Evolutionary conservation across 2,329 filamentous ascomycete genomes (phyloP), one percentile per base, ranked within the genome.

Genomic region (Penicillium corylophilum): DNA sequence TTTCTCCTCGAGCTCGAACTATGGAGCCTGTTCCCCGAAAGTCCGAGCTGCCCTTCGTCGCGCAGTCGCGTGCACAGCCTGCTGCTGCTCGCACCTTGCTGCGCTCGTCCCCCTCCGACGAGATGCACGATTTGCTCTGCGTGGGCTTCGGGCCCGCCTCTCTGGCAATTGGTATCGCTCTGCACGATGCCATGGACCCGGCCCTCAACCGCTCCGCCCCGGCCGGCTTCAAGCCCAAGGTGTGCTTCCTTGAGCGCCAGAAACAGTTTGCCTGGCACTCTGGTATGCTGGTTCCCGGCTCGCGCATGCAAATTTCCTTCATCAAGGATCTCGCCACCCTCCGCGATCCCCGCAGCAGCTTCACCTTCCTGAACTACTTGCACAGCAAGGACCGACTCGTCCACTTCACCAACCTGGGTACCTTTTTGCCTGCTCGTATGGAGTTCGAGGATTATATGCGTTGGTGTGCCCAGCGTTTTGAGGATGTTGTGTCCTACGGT

Each of bases 271-370:
- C 88, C 52, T 97, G 93, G 93, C 93, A 97, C 72, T 86, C 90
- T 0, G 93, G 93, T 53, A 97, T 97, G 93, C 84, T 96, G 53
- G 82, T 97, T 3, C 90, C 91, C 0, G 92, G 91, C 5, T 89
- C 92, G 46, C 91, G 88, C 75, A 97, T 97, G 93, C 93, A 97
- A 70, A 97, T 97, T 63, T 95, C 90, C 9, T 97, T 96, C 77
- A 82, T 97, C 76, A 97, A 97, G 76, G 93, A 97, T 69, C 83
- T 97, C 71, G 93, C 93, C 3, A 94, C 90, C 3, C 79, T 96
- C 61, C 83, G 93, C 51, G 86, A 97, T 69, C 93, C 93, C 7
- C 84, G 88, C 57, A 95, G 89, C 60, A 82, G 91, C 64, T 97
- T 97, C 73, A 97, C 93, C 13, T 97, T 96, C 74, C 78, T 96